Conservation (phyloP, 176 grass and related monocot genomes). For the Elaeis guineensis region DNA sequence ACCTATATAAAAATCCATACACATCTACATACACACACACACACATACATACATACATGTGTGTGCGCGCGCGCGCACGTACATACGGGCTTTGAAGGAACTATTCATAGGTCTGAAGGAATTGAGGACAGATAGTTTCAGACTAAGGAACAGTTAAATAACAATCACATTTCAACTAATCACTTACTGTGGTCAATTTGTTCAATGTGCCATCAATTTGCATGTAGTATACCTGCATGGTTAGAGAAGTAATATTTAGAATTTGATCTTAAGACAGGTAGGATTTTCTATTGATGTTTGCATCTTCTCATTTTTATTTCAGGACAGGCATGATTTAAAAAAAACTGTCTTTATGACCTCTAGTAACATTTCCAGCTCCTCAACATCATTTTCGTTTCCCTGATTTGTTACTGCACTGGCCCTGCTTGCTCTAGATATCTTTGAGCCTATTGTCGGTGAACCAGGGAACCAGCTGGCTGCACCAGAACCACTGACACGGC, state of each 20-base stretch:
- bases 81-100: too few relatives aligned
- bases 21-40: too few relatives aligned
- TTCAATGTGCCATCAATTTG: conserved; percentile 98
- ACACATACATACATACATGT: too few relatives aligned
- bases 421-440: conserved; percentile 92
- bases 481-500: conserved; percentile 72
- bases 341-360: conserved; percentile 38
- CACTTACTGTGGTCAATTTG: conserved; percentile 93
- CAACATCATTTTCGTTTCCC: conserved; percentile 99
- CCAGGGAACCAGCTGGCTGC: conserved; percentile 73
- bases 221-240: conserved; percentile 96
- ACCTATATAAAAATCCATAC: too few relatives aligned
- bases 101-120: too few relatives aligned
- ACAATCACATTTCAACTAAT: neutral
- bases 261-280: neutral
- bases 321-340: neutral
- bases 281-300: too few relatives aligned
- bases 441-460: too few relatives aligned
- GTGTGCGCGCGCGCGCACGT: too few relatives aligned
- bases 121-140: too few relatives aligned
- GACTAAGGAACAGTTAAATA: neutral
- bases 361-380: conserved; percentile 97
- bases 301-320: too few relatives aligned
- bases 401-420: conserved; percentile 80
- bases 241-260: conserved; percentile 25